A percentile compares a stretch with the other conserved stretches of the same genome.
Conservation (phyloP, 1,284 basidiomycete species). For the Cryptococcus jaspeensis region DNA sequence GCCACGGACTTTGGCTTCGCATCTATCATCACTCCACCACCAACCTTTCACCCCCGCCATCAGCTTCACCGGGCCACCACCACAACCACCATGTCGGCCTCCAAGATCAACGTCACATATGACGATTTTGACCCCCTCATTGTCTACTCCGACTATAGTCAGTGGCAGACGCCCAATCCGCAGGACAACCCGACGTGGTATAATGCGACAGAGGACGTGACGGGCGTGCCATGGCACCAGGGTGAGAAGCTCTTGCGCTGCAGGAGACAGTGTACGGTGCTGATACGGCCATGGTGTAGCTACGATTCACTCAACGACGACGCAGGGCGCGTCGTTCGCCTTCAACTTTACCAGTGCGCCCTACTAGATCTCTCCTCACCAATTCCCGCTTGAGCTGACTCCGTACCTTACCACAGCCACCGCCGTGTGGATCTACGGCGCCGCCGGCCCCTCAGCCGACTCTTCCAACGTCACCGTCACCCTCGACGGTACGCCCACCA, state of each 20-base stretch:
- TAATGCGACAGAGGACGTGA: slow-evolving; percentile 33
- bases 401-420: slow-evolving; percentile 15
- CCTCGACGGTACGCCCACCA: slow-evolving; percentile 29
- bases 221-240: slow-evolving; percentile 45
- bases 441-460: slow-evolving; percentile 21
- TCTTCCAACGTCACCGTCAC: slow-evolving; percentile 36
- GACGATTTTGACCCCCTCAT: slow-evolving; percentile 53
- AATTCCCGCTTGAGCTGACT: slow-evolving; percentile 9
- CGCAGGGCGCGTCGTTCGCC: slow-evolving; percentile 23
- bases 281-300: slow-evolving; percentile 14
- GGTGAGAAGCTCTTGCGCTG: slow-evolving; percentile 35
- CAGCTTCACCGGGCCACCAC: too few relatives aligned
- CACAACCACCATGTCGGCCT: too few relatives aligned
- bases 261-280: not conserved
- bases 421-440: slow-evolving; percentile 42
- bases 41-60: too few relatives aligned
- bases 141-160: slow-evolving; percentile 30
- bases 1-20: too few relatives aligned
- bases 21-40: too few relatives aligned
- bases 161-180: slow-evolving; percentile 50
- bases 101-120: slow-evolving; percentile 36
- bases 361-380: not conserved
- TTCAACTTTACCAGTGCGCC: slow-evolving; percentile 35
- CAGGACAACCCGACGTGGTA: slow-evolving; percentile 45
- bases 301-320: slow-evolving; percentile 42